These are phyloP conservation scores for Acanthamoeba divionensis DNA, from an alignment of 208 protist species.

Conservation along the genomic window DNA sequence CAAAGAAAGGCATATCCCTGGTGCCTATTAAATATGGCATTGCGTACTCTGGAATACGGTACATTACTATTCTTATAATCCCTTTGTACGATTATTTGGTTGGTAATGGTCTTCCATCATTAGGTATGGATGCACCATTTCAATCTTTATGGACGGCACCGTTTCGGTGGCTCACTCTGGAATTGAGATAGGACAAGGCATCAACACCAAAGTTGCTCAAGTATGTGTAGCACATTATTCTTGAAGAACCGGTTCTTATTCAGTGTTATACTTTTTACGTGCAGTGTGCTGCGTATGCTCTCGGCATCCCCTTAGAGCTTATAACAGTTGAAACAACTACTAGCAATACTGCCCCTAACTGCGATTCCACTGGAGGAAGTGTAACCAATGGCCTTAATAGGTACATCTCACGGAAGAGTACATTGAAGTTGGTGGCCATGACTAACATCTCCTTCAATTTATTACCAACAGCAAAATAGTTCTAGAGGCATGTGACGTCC, in stretches of 20 bases:
- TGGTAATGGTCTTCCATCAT: background rate
- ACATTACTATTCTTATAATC: conserved; percentile 79
- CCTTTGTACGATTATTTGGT: conserved; percentile 73
- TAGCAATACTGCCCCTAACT: conserved; percentile 12
- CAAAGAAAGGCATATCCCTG: conserved; percentile 85
- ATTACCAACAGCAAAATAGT: background rate
- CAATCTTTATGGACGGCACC: conserved; percentile 57
- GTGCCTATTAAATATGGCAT: conserved; percentile 88
- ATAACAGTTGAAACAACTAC: conserved; percentile 25
- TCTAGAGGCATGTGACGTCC: background rate
- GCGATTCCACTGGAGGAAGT: background rate
- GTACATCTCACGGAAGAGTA: background rate
- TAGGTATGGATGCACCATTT: background rate
- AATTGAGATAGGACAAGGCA: conserved; percentile 79
- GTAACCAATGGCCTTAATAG: background rate
- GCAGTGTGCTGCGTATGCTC: conserved; percentile 62
- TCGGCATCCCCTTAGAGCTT: conserved; percentile 12
- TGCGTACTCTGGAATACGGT: conserved; percentile 75
- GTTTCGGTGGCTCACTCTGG: conserved; percentile 61
- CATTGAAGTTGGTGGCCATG: no score
- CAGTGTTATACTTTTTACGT: conserved; percentile 67
- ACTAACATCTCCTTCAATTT: background rate
- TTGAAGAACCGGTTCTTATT: conserved; percentile 53
- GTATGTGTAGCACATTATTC: conserved; percentile 70
- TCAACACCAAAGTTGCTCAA: conserved; percentile 78